These are phyloP conservation scores for Oryza brachyantha DNA, from an alignment of 176 grass and related monocot species.

Conservation along the genomic window DNA sequence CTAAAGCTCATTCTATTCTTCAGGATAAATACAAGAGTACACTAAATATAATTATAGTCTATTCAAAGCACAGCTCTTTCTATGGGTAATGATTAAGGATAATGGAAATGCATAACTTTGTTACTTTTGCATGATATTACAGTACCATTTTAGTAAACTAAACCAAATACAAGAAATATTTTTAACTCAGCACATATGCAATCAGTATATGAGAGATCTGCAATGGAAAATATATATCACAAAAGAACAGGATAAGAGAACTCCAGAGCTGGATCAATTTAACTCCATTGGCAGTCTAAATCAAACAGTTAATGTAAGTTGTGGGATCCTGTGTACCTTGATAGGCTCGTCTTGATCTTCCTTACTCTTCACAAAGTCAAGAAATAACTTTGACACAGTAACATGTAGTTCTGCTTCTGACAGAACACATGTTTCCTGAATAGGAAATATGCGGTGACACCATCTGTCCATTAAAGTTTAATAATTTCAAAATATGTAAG, in stretches of 20 bases:
- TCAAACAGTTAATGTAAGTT: background rate
- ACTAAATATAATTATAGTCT: background rate
- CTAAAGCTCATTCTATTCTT: background rate
- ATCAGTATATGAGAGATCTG: background rate
- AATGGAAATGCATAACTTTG: background rate
- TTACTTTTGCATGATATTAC: background rate
- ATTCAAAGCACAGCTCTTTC: background rate
- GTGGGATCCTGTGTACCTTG: slow-evolving; percentile 52
- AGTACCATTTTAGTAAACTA: background rate
- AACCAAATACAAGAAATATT: background rate
- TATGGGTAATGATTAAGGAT: background rate
- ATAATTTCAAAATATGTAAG: background rate
- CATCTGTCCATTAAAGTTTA: slow-evolving; percentile 59
- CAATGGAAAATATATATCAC: background rate
- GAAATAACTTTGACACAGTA: slow-evolving; percentile 76
- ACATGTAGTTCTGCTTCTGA: slow-evolving; percentile 61
- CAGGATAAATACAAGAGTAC: slow-evolving; percentile 8
- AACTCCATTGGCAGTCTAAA: background rate
- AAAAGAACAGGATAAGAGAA: background rate
- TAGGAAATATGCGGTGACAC: slow-evolving; percentile 92
- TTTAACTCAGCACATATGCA: background rate
- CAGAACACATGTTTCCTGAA: slow-evolving; percentile 90
- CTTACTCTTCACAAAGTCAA: slow-evolving; percentile 45
- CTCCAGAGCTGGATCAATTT: background rate
- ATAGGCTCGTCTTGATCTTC: slow-evolving; percentile 46